phyloP scores from a whole-genome alignment of 495 filamentous ascomycete species.

The Chaetomidium leptoderma region DNA sequence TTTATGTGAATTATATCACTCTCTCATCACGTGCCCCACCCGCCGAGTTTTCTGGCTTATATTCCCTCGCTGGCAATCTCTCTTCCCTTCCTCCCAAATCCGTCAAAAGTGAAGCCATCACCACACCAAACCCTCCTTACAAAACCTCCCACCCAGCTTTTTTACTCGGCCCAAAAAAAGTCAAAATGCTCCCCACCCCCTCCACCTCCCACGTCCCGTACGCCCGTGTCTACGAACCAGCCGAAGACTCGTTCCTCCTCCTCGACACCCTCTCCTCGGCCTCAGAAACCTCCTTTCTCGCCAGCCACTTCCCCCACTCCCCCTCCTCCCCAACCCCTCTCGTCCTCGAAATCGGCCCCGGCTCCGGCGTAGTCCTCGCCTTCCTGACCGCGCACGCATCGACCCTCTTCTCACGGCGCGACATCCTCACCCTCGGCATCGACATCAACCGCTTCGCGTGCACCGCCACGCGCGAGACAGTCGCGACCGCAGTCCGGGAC shows the following conservation, averaged over 20 bases:
- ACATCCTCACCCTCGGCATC: constrained; percentile 67
- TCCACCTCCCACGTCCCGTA: constrained; percentile 86
- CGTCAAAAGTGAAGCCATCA: constrained; percentile 32
- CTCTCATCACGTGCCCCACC: constrained; percentile 26
- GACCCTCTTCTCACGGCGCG: constrained; percentile 64
- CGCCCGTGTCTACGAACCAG: constrained; percentile 82
- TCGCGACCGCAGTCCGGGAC: constrained; percentile 43
- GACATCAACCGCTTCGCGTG: constrained; percentile 85
- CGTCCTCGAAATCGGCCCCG: constrained; percentile 81
- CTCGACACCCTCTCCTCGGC: constrained; percentile 82
- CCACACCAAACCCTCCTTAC: not conserved
- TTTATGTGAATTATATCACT: no score
- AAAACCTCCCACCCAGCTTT: not conserved
- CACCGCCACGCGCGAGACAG: constrained; percentile 59
- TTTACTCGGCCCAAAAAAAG: not conserved
- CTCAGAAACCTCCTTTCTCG: constrained; percentile 68
- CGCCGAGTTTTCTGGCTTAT: not conserved
- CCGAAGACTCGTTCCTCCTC: constrained; percentile 92
- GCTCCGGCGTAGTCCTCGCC: constrained; percentile 84
- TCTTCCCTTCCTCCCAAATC: not conserved
- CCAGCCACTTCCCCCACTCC: constrained; percentile 52
- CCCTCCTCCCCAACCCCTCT: constrained; percentile 34
- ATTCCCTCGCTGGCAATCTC: not conserved
- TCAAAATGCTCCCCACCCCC: constrained; percentile 80
- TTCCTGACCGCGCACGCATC: constrained; percentile 74